Base-by-base conservation (phyloP, 805 yeast genomes). In the Ogataea nonfermentans region DNA sequence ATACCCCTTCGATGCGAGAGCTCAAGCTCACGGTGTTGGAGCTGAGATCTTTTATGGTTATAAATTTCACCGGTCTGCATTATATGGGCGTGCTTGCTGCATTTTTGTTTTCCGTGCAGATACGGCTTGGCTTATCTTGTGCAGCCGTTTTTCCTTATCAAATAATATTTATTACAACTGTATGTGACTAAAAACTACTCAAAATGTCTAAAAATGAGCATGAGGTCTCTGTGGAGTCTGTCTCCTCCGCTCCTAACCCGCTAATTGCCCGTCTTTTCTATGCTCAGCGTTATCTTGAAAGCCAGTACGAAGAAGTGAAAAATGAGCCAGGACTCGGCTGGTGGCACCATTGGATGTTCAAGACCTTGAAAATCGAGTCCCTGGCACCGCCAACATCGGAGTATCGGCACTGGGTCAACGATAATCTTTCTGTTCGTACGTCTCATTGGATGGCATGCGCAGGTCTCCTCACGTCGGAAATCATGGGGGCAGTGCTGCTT, bases 401-500 rank as follows among this genome's bases (percentile, higher is more conserved):
- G 6, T 51, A 45, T 35, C 49, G 49, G 7, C 41, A 30, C 12
- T 51, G 57, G 55, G 20, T 14, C 6, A 48, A 51, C 24, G 35
- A 35, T 26, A 41, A 47, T n/a, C 29, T 51, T 14, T 34, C 50
- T 6, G 30, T 38, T 9, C 44, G 55, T 31, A 51, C 50, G 15
- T 24, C 49, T 0, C 44, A 43, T 20, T 52, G 57, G 57, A 9
- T 47, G 12, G 42, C 32, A 6, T 41, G 51, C 28, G 48, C 53
- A 3, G 54, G 55, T 26, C 26, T 52, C 20, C 26, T 52, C 13
- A 51, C 57, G 3, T 40, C 55, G 3, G 56, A 52, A 32, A 48
- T 52, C 17, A 51, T 49, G 53, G 57, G 57, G 19, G 53, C 57
- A 3, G 17, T 22, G 24, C 17, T 48, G 32, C 50, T 48, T 9